phyloP scores from a whole-genome alignment of 306 rosid genomes.

The Echinosophora koreensis region DNA sequence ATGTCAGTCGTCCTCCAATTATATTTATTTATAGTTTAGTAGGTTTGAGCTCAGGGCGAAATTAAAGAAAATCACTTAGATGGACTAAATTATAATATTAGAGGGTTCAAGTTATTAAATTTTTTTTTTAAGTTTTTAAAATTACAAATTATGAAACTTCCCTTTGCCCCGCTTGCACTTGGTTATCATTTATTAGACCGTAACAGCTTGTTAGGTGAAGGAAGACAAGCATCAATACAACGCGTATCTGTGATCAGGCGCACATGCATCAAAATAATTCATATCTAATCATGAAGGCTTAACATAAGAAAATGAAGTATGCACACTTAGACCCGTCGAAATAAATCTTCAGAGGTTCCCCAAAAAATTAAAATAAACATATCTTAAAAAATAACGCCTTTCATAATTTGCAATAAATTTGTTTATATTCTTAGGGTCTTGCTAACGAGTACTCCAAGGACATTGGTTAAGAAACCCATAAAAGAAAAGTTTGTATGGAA shows the following conservation, averaged over 20 bases:
- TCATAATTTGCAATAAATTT: neutral
- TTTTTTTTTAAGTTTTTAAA: too few species aligned
- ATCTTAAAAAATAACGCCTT: neutral
- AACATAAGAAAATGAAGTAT: neutral
- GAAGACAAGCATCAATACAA: neutral
- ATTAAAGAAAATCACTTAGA: too few species aligned
- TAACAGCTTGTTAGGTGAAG: neutral
- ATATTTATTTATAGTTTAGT: neutral
- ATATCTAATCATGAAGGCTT: neutral
- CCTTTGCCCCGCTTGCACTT: neutral
- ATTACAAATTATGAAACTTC: too few species aligned
- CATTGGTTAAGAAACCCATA: too few species aligned
- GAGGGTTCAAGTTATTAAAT: too few species aligned
- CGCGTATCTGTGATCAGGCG: neutral
- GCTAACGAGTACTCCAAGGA: too few species aligned
- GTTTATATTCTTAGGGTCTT: neutral
- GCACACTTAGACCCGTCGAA: neutral
- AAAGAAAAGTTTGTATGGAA: too few species aligned
- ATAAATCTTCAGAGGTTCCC: neutral
- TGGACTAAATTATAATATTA: too few species aligned
- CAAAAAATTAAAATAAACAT: neutral
- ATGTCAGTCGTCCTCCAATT: neutral
- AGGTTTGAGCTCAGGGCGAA: neutral
- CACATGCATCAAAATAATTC: neutral
- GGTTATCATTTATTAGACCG: neutral